phyloP scores from a whole-genome alignment of 2,329 filamentous ascomycete species.

The Ascochyta fabae region DNA sequence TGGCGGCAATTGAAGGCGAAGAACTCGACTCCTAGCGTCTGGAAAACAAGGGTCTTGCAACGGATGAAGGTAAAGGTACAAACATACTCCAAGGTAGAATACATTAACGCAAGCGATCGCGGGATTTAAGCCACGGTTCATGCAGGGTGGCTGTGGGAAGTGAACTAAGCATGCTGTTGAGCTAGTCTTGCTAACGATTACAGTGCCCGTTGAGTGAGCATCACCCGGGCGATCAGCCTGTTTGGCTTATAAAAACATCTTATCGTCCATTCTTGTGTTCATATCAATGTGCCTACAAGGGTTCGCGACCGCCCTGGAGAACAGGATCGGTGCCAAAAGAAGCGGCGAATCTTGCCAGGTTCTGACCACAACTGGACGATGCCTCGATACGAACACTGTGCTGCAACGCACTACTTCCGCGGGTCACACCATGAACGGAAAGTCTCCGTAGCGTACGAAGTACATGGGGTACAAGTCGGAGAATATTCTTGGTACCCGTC shows the following conservation, averaged over 20 bases:
- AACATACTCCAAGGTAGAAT: slow-evolving; percentile 8
- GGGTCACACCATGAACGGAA: slow-evolving; percentile 2
- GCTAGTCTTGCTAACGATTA: slow-evolving; percentile 6
- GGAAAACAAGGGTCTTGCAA: neutral
- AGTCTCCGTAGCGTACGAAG: neutral
- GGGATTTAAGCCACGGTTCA: slow-evolving; percentile 3
- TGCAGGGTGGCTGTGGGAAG: slow-evolving; percentile 11
- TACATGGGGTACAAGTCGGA: neutral
- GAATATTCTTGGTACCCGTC: slow-evolving; percentile 6
- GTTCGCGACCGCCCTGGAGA: neutral
- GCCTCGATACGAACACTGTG: slow-evolving; percentile 6
- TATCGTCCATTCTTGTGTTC: slow-evolving; percentile 9
- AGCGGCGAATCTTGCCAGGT: slow-evolving; percentile 2
- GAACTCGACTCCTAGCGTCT: neutral
- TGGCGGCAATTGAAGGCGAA: slow-evolving; percentile 6
- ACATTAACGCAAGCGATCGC: slow-evolving; percentile 1
- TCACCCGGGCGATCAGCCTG: slow-evolving; percentile 7
- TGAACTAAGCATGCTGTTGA: slow-evolving; percentile 12
- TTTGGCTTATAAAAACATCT: slow-evolving; percentile 1
- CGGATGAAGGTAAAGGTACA: slow-evolving; percentile 1
- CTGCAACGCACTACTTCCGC: slow-evolving; percentile 8
- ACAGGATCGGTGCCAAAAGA: neutral
- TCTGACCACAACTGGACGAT: slow-evolving; percentile 1
- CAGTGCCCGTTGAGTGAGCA: slow-evolving; percentile 11
- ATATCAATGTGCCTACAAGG: slow-evolving; percentile 2